Evolutionary conservation across 2,329 filamentous ascomycete genomes (phyloP).

Genomic region (Aspergillus persii): DNA sequence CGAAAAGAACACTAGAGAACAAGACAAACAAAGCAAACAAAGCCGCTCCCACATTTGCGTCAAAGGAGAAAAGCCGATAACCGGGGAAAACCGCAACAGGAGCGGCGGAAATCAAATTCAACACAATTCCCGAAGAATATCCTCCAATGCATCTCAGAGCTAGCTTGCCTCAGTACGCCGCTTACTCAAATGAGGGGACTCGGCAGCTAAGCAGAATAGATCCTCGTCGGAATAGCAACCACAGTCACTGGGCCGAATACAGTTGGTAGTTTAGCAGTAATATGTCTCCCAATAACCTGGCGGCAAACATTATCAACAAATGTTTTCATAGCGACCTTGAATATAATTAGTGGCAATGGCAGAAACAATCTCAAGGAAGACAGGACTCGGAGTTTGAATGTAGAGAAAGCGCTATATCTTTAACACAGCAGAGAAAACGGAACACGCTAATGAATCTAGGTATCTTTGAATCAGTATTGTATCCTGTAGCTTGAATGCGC

Average conservation of each 20-base stretch:
- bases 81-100: not conserved
- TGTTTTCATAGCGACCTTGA: slow-evolving; percentile 24
- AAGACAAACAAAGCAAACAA: not conserved
- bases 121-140: not conserved
- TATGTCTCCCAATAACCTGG: slow-evolving; percentile 25
- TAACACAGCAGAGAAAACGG: no score
- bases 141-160: slow-evolving; percentile 4
- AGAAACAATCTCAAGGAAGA: no score
- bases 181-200: not conserved
- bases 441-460: no score
- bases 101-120: not conserved
- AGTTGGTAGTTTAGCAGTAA: slow-evolving; percentile 11
- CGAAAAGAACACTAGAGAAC: not conserved
- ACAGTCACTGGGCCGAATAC: slow-evolving; percentile 5
- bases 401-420: no score
- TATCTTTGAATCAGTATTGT: no score
- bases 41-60: not conserved
- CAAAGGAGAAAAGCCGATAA: not conserved
- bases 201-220: slow-evolving; percentile 4
- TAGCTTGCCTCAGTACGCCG: slow-evolving; percentile 6
- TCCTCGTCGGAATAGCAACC: slow-evolving; percentile 3
- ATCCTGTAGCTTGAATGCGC: no score
- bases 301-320: slow-evolving; percentile 29
- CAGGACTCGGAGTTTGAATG: no score
- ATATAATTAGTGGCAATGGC: not conserved